Evolutionary conservation across 306 rosid species (phyloP).

Genomic region (Lotus japonicus): DNA sequence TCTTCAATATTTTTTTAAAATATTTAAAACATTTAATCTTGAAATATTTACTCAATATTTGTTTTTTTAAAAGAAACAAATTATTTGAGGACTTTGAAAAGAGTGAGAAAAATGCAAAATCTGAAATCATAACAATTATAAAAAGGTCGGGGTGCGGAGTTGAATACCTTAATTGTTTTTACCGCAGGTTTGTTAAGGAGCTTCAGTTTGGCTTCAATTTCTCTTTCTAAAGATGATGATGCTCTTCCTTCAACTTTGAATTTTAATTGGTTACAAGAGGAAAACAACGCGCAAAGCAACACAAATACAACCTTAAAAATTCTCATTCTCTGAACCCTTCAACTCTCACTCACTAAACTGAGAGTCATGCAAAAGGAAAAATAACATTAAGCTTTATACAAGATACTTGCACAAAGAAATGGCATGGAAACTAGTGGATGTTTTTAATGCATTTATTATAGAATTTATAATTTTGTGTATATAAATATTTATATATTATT

Average conservation of each 20-base stretch:
- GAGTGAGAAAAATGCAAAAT: too few relatives aligned
- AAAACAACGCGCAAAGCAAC: slow-evolving; percentile 16
- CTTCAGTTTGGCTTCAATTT: slow-evolving; percentile 34
- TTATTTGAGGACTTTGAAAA: too few relatives aligned
- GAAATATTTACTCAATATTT: too few relatives aligned
- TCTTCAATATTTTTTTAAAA: too few relatives aligned
- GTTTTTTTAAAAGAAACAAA: too few relatives aligned
- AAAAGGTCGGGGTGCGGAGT: neutral
- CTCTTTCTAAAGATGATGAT: neutral
- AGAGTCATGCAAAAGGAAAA: too few relatives aligned
- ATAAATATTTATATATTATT: too few relatives aligned
- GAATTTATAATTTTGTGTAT: neutral
- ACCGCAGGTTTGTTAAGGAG: slow-evolving; percentile 44
- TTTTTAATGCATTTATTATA: neutral
- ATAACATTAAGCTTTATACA: too few relatives aligned
- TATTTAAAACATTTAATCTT: too few relatives aligned
- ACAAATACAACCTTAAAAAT: neutral
- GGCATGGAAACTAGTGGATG: neutral
- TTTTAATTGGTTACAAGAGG: neutral
- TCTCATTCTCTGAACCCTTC: slow-evolving; percentile 23
- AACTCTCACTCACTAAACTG: neutral
- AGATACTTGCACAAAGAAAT: neutral
- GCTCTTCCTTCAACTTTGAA: slow-evolving; percentile 1
- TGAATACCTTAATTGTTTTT: slow-evolving; percentile 40
- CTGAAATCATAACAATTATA: too few relatives aligned